phyloP scores from a whole-genome alignment of 495 filamentous ascomycete genomes.

The Astrocystis sublimbata region DNA sequence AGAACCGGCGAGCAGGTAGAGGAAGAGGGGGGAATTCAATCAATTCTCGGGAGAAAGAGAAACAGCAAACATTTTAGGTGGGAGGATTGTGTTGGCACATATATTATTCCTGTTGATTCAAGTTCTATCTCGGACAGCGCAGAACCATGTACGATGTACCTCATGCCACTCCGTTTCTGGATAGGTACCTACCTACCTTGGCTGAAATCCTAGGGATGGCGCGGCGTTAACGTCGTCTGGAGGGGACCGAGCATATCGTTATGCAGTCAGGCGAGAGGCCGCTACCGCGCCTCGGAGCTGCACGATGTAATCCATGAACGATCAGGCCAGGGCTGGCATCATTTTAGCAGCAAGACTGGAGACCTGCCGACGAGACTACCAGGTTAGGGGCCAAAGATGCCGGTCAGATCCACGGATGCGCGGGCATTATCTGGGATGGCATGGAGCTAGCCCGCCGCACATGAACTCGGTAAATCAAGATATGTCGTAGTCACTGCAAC shows the following conservation, averaged over 20 bases:
- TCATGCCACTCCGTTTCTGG: neutral
- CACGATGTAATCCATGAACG: slow-evolving; percentile 19
- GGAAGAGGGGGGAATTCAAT: slow-evolving; percentile 18
- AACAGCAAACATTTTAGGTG: slow-evolving; percentile 15
- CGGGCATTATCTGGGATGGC: slow-evolving; percentile 1
- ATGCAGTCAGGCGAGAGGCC: no score
- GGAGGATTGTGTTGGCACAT: slow-evolving; percentile 11
- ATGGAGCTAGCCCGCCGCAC: neutral
- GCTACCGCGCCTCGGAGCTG: slow-evolving; percentile 16
- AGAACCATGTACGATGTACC: slow-evolving; percentile 18
- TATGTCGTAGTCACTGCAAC: neutral
- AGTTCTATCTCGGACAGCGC: slow-evolving; percentile 23
- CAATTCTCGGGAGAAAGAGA: slow-evolving; percentile 28
- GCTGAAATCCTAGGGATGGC: neutral
- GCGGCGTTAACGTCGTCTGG: neutral
- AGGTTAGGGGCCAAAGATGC: neutral
- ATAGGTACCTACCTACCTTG: slow-evolving; percentile 2
- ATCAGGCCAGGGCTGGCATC: slow-evolving; percentile 14
- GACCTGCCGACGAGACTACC: neutral
- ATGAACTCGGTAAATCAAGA: neutral
- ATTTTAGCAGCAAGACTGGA: slow-evolving; percentile 1
- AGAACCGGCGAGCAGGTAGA: slow-evolving; percentile 13
- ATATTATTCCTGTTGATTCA: slow-evolving; percentile 9
- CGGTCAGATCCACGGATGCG: slow-evolving; percentile 10
- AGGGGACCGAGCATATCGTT: slow-evolving; percentile 1